phyloP scores from a whole-genome alignment of 1,284 basidiomycete genomes.

The Ceratobasidium sp. region DNA sequence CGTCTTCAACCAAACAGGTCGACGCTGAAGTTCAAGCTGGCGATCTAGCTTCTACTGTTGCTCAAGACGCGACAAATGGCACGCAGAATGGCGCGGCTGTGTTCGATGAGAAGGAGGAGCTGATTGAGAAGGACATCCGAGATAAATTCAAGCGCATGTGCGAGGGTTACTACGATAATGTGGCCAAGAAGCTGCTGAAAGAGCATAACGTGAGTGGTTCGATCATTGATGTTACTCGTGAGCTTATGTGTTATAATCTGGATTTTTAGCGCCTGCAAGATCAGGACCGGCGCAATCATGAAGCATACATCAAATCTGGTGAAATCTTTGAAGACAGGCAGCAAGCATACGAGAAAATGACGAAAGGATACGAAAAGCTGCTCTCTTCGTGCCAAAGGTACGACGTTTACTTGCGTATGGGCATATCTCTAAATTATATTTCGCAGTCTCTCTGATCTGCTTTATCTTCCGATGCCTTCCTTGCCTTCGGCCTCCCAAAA shows the following conservation, averaged over 20 bases:
- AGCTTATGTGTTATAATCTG: constrained; percentile 36
- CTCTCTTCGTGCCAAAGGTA: constrained; percentile 86
- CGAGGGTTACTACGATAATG: constrained; percentile 90
- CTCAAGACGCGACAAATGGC: constrained; percentile 40
- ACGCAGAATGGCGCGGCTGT: constrained; percentile 43
- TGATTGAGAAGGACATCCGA: constrained; percentile 84
- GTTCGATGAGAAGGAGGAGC: constrained; percentile 68
- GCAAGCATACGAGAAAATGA: constrained; percentile 98
- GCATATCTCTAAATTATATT: not conserved
- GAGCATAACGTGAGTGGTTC: constrained; percentile 81
- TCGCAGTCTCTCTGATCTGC: constrained; percentile 83
- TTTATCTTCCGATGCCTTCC: constrained; percentile 81
- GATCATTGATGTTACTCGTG: constrained; percentile 19
- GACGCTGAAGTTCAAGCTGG: constrained; percentile 64
- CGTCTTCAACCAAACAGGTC: constrained; percentile 65
- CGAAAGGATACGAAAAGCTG: constrained; percentile 92
- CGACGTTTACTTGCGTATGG: constrained; percentile 16
- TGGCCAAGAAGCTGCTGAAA: constrained; percentile 89
- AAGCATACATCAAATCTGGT: constrained; percentile 97
- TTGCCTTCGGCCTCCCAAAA: constrained; percentile 79
- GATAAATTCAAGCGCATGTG: constrained; percentile 93
- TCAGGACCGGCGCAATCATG: constrained; percentile 95
- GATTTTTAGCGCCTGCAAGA: constrained; percentile 84
- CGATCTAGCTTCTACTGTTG: constrained; percentile 47
- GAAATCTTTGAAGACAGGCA: constrained; percentile 99